Evolutionary conservation across 257 asterid genomes (phyloP), one percentile per base, ranked within the genome.

Genomic region (Striga asiatica): DNA sequence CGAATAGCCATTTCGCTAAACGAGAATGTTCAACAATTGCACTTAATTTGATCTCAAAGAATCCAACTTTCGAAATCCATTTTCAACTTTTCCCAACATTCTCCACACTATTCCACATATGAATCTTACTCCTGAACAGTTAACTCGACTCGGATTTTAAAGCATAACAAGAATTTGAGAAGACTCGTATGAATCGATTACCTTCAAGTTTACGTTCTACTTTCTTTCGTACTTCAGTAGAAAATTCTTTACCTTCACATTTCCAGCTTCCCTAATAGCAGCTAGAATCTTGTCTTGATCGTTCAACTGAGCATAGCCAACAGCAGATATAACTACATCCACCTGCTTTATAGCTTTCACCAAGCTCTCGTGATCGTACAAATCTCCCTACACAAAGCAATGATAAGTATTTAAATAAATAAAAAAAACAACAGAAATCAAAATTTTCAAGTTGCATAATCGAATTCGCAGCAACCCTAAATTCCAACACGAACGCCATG

Each of bases 261-360:
- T 77, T 24, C 84, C 84, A 56, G 85, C 77, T 35, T 79, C 85
- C 57, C 68, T 68, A 16, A 79, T 79, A 2, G 93, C 88, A 41
- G 74, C 71, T 3, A 82, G 47, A 25, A 82, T 70, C 69, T 52
- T 75, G 31, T 45, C 50, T 19, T 82, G 92, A 66, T 82, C 84
- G 18, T 59, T 67, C 60, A 76, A 58, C 60, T 71, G 84, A 20
- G 66, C 54, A 8, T 49, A 60, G 2, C 92, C 82, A 9, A 79
- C 72, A 0, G 84, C 12, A 1, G 88, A 82, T 34, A 82, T 75
- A 42, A 82, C 93, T 35, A 82, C 83, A 59, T 82, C 85, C 68
- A 75, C 93, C 54, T 74, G 79, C 71, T 71, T 79, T 8, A 79
- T 69, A 3, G 85, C 85, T 34, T 52, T 70, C 56, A 79, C 81